phyloP scores from a whole-genome alignment of 495 filamentous ascomycete genomes.

The Aspergillus baeticus region DNA sequence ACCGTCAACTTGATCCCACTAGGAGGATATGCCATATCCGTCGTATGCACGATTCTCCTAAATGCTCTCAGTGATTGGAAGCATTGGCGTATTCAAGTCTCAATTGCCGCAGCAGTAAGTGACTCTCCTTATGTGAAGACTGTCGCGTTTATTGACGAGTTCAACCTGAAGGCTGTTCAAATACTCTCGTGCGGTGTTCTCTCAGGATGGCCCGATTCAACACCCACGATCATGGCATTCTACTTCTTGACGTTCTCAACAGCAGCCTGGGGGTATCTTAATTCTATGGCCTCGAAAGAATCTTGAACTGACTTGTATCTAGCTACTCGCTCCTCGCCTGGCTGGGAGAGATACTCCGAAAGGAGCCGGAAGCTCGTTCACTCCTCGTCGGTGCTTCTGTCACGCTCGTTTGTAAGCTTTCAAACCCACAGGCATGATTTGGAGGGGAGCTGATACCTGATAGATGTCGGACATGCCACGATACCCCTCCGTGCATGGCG shows the following conservation, averaged over 20 bases:
- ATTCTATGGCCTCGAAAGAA: neutral
- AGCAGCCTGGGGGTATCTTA: conserved; percentile 14
- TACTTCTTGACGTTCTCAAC: conserved; percentile 23
- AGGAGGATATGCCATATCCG: conserved; percentile 40
- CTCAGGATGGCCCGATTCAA: conserved; percentile 17
- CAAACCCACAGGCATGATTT: neutral
- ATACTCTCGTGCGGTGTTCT: conserved; percentile 11
- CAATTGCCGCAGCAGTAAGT: conserved; percentile 11
- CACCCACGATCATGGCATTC: conserved; percentile 14
- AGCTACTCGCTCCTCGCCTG: conserved; percentile 19
- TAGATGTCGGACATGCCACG: conserved; percentile 21
- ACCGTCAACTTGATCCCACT: conserved; percentile 45
- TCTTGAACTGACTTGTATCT: neutral
- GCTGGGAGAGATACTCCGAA: conserved; percentile 17
- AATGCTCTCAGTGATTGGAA: conserved; percentile 21
- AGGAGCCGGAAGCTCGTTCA: conserved; percentile 17
- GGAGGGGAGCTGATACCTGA: neutral
- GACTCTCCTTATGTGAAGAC: neutral
- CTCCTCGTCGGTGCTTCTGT: conserved; percentile 19
- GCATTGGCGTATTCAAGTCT: conserved; percentile 18
- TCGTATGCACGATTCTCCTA: conserved; percentile 27
- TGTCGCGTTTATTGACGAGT: neutral
- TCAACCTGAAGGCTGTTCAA: conserved; percentile 2
- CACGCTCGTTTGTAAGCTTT: conserved; percentile 17
- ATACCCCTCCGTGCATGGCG: conserved; percentile 21